Percentiles rank a stretch among this genome's conserved stretches.
phyloP scores from a whole-genome alignment of 495 filamentous ascomycete species.

The Halenospora varia region DNA sequence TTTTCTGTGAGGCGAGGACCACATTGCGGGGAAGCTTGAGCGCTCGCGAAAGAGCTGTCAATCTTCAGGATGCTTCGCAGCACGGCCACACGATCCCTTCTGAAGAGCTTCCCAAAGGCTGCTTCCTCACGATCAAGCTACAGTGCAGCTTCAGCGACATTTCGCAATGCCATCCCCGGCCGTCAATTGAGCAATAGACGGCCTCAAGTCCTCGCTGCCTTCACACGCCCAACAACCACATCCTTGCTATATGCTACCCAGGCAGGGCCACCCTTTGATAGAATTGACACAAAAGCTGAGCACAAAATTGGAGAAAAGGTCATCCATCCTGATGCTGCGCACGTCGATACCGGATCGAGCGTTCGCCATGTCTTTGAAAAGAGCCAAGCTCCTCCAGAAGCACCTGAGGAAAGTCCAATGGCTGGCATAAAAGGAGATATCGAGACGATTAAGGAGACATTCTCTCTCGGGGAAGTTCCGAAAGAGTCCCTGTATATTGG shows the following conservation, averaged over 20 bases:
- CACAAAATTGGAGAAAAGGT: conserved; percentile 43
- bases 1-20: not conserved
- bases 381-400: conserved; percentile 19
- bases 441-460: conserved; percentile 80
- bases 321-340: conserved; percentile 50
- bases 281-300: conserved; percentile 50
- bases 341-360: conserved; percentile 52
- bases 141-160: conserved; percentile 20
- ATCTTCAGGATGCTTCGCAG: conserved; percentile 33
- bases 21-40: conserved; percentile 22
- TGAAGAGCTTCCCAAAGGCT: conserved; percentile 26
- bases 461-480: conserved; percentile 72
- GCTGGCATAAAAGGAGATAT: conserved; percentile 68
- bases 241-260: conserved; percentile 27
- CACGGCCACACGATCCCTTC: conserved; percentile 28
- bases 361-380: conserved; percentile 51
- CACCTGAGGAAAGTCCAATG: conserved; percentile 49
- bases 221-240: conserved; percentile 17
- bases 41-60: conserved; percentile 9
- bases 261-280: conserved; percentile 25
- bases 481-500: conserved; percentile 77
- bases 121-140: conserved; percentile 19
- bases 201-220: conserved; percentile 10
- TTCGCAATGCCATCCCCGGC: conserved; percentile 6
- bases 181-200: conserved; percentile 16